These are phyloP conservation scores for Ascomycota sp. DNA, from an alignment of 2,329 filamentous ascomycete species.

Conservation along the genomic window DNA sequence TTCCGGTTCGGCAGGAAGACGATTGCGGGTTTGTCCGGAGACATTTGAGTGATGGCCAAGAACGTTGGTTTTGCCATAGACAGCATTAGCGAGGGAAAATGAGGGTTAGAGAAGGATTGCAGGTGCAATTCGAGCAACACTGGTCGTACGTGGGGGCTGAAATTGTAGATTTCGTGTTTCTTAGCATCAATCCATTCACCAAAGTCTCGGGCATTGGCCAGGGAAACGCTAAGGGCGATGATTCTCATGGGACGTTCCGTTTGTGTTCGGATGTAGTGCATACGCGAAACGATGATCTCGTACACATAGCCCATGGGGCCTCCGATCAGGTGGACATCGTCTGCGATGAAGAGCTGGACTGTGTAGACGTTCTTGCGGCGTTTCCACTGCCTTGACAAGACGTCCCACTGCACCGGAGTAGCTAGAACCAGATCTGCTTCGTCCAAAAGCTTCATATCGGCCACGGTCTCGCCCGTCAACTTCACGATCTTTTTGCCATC, in stretches of 20 bases:
- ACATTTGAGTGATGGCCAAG: slow-evolving; percentile 67
- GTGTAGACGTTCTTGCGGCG: slow-evolving; percentile 84
- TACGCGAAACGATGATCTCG: slow-evolving; percentile 89
- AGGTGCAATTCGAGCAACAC: slow-evolving; percentile 83
- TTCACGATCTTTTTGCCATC: slow-evolving; percentile 83
- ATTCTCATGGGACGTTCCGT: slow-evolving; percentile 70
- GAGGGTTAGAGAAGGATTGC: slow-evolving; percentile 84
- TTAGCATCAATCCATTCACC: slow-evolving; percentile 95
- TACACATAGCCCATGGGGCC: slow-evolving; percentile 74
- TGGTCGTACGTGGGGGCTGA: slow-evolving; percentile 75
- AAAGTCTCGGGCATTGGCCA: slow-evolving; percentile 80
- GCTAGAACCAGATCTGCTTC: slow-evolving; percentile 74
- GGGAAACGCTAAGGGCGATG: slow-evolving; percentile 69
- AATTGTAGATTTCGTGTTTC: slow-evolving; percentile 97
- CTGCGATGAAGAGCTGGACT: slow-evolving; percentile 77
- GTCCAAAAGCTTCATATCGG: slow-evolving; percentile 73
- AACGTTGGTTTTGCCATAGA: slow-evolving; percentile 95
- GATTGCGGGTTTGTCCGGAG: slow-evolving; percentile 69
- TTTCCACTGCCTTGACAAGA: slow-evolving; percentile 87
- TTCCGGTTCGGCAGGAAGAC: slow-evolving; percentile 86
- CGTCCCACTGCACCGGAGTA: slow-evolving; percentile 88
- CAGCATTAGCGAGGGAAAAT: slow-evolving; percentile 94
- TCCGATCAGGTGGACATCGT: slow-evolving; percentile 84
- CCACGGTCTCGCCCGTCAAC: slow-evolving; percentile 76
- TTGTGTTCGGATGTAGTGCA: slow-evolving; percentile 86